Conservation (phyloP, 2,329 filamentous ascomycete species). For the Moelleriella libera region DNA sequence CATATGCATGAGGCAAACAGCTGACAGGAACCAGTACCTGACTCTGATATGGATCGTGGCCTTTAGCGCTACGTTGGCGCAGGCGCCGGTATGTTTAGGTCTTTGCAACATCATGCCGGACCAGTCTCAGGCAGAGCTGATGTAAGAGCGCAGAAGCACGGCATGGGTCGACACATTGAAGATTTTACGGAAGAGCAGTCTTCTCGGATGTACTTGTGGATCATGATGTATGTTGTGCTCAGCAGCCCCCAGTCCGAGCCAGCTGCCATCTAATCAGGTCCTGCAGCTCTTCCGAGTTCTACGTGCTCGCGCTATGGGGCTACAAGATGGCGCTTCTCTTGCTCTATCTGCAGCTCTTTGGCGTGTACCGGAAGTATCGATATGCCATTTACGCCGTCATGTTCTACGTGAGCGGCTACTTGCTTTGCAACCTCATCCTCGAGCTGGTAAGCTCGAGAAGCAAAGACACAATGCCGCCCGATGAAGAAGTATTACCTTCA, state of each 20-base stretch:
- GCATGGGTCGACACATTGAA: neutral
- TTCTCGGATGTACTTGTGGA: neutral
- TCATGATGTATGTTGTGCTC: neutral
- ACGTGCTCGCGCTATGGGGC: neutral
- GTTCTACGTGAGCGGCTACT: neutral
- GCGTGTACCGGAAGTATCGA: neutral
- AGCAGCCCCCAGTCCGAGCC: neutral
- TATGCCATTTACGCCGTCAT: neutral
- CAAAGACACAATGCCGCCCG: neutral
- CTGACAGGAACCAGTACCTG: neutral
- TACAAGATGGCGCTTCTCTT: slow-evolving; percentile 1
- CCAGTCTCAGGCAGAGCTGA: neutral
- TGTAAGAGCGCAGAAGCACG: neutral
- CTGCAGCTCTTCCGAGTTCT: neutral
- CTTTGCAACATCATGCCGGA: neutral
- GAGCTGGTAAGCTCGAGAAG: neutral
- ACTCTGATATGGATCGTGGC: neutral
- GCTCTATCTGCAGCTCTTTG: neutral
- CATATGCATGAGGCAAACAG: neutral
- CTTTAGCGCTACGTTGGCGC: neutral
- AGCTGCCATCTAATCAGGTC: neutral
- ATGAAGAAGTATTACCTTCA: neutral
- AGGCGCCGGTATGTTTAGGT: neutral
- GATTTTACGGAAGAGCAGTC: neutral
- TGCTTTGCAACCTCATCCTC: neutral